These are phyloP conservation scores for Nicotiana rustica DNA, from an alignment of 305 asterid species.

Conservation along the genomic window DNA sequence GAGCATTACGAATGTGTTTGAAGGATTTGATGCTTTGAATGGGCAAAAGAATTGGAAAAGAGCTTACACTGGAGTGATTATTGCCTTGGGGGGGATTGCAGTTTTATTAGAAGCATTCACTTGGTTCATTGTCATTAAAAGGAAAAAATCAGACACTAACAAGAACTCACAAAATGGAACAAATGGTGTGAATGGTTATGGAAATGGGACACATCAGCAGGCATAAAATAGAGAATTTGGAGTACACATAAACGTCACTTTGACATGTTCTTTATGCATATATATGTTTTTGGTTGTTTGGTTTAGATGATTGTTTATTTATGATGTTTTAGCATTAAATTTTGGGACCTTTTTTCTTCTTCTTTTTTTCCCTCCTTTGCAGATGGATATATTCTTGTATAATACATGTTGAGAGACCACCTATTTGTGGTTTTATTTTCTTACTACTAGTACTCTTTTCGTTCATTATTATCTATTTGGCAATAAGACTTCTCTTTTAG, in stretches of 20 bases:
- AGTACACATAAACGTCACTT: not conserved
- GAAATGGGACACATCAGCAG: slow-evolving; percentile 38
- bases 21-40: slow-evolving; percentile 76
- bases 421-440: slow-evolving; percentile 27
- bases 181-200: slow-evolving; percentile 49
- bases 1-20: slow-evolving; percentile 68
- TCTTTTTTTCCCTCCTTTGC: not conserved
- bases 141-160: slow-evolving; percentile 43
- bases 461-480: not conserved
- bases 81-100: slow-evolving; percentile 61
- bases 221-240: slow-evolving; percentile 19
- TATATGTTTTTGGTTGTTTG: not conserved
- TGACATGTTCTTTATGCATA: not conserved
- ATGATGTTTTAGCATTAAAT: not conserved
- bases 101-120: slow-evolving; percentile 66
- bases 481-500: not conserved
- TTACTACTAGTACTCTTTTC: not conserved
- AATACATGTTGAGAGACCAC: slow-evolving; percentile 31
- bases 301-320: not conserved
- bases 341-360: not conserved
- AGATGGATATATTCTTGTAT: slow-evolving; percentile 25
- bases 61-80: slow-evolving; percentile 68
- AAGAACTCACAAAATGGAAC: slow-evolving; percentile 46
- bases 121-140: slow-evolving; percentile 68
- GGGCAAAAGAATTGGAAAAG: slow-evolving; percentile 72